Conservation (phyloP, 257 asterid species). For the Rehmannia glutinosa region DNA sequence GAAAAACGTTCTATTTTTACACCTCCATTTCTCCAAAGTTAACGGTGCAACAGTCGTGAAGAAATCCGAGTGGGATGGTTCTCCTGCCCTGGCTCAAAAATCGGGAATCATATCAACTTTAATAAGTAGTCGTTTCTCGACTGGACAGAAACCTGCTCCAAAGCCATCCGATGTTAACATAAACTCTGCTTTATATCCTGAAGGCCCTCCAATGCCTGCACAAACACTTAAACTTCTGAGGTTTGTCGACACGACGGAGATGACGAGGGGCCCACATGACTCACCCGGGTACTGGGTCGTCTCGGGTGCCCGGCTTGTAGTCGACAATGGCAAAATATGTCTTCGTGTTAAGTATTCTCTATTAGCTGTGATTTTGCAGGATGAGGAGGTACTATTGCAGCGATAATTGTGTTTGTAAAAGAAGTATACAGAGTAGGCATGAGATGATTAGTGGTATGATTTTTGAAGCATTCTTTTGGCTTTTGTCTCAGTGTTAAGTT, state of each 20-base stretch:
- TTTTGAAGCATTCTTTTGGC: too few relatives aligned
- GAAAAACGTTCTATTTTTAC: conserved; percentile 57
- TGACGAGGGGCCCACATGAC: conserved; percentile 76
- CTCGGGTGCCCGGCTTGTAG: conserved; percentile 73
- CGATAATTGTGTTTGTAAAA: conserved; percentile 19
- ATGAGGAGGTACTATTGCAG: conserved; percentile 37
- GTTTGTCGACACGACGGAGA: conserved; percentile 67
- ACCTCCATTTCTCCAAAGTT: conserved; percentile 54
- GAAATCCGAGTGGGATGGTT: conserved; percentile 76
- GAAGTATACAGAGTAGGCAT: not conserved
- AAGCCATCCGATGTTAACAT: conserved; percentile 55
- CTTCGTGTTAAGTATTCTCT: conserved; percentile 69
- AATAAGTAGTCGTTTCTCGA: conserved; percentile 50
- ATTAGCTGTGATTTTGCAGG: conserved; percentile 44
- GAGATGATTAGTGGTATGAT: not conserved
- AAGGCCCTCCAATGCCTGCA: conserved; percentile 70
- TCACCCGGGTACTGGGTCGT: conserved; percentile 80
- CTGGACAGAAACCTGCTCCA: conserved; percentile 53
- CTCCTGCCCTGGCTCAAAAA: conserved; percentile 54
- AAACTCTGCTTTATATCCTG: conserved; percentile 70
- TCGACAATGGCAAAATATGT: conserved; percentile 58
- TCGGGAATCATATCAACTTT: conserved; percentile 65
- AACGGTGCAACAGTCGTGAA: conserved; percentile 53
- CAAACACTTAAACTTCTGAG: conserved; percentile 56
- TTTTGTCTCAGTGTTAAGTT: too few relatives aligned